These are phyloP conservation scores for Phaeosphaeriaceae sp. DNA, from an alignment of 2,329 filamentous ascomycete genomes.

Conservation along the genomic window DNA sequence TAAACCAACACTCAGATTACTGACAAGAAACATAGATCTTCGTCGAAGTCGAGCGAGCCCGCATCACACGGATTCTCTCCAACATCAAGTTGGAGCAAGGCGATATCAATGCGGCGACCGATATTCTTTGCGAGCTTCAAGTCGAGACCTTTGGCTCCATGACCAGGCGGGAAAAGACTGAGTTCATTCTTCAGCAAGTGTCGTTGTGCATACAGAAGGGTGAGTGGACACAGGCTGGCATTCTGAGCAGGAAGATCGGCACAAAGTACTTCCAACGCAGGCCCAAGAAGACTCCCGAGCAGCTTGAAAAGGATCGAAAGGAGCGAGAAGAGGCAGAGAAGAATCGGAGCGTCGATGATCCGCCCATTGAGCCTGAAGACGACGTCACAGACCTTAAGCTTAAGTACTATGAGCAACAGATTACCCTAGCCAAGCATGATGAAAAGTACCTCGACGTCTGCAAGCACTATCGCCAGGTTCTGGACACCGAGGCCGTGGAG, in stretches of 20 bases:
- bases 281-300: conserved; percentile 86
- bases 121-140: conserved; percentile 95
- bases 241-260: conserved; percentile 95
- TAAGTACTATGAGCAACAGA: conserved; percentile 96
- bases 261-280: conserved; percentile 89
- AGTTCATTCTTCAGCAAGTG: conserved; percentile 85
- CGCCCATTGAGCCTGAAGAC: conserved; percentile 77
- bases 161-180: conserved; percentile 95
- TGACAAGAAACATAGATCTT: conserved; percentile 72
- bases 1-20: conserved; percentile 2
- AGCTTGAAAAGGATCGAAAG: conserved; percentile 89
- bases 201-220: too few relatives aligned
- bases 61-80: conserved; percentile 92
- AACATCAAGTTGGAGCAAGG: conserved; percentile 97
- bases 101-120: conserved; percentile 85
- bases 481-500: conserved; percentile 95
- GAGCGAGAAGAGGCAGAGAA: conserved; percentile 84
- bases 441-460: conserved; percentile 96
- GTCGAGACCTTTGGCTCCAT: conserved; percentile 99
- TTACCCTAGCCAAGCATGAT: conserved; percentile 93
- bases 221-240: conserved; percentile 79
- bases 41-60: conserved; percentile 95
- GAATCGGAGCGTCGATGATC: conserved; percentile 76
- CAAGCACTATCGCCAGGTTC: conserved; percentile 96
- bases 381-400: conserved; percentile 97